Evolutionary conservation across 768 basidiomycete genomes (phyloP).

Genomic region (Agaricus sinodeliciosus): DNA sequence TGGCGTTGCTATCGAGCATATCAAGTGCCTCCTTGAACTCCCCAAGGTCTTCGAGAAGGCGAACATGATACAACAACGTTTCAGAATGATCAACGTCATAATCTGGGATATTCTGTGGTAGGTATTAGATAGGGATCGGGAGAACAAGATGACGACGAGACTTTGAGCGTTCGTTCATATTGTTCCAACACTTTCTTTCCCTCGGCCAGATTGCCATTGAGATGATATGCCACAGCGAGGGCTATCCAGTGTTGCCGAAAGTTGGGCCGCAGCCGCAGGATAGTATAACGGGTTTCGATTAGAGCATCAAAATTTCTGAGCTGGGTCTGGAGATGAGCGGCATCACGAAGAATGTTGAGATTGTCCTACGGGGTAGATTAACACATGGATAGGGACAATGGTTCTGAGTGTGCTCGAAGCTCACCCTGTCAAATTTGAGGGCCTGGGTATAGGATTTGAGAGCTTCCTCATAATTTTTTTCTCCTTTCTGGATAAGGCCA

Average conservation of each 20-base stretch:
- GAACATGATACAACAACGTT: conserved; percentile 70
- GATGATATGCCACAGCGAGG: conserved; percentile 81
- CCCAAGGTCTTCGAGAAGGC: conserved; percentile 66
- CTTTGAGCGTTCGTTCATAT: conserved; percentile 69
- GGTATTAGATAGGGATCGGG: neutral
- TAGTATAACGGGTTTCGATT: conserved; percentile 74
- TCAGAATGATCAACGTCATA: conserved; percentile 85
- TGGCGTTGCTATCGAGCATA: conserved; percentile 58
- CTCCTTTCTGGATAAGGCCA: conserved; percentile 89
- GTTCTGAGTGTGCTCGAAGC: conserved; percentile 14
- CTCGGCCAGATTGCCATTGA: conserved; percentile 67
- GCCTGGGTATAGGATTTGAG: conserved; percentile 90
- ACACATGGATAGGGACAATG: conserved; percentile 2
- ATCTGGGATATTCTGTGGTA: conserved; percentile 60
- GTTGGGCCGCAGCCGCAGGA: conserved; percentile 75
- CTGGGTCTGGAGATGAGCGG: conserved; percentile 85
- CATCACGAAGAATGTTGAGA: conserved; percentile 86
- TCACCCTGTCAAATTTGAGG: conserved; percentile 81
- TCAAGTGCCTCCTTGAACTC: conserved; percentile 53
- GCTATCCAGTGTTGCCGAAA: conserved; percentile 87
- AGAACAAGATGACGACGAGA: conserved; percentile 21
- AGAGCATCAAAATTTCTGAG: conserved; percentile 73
- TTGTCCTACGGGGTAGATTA: conserved; percentile 62
- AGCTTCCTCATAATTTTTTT: conserved; percentile 93
- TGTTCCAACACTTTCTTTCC: conserved; percentile 69